These are phyloP conservation scores for Melampsora abietis-canadensis DNA, from an alignment of 1,284 basidiomycete species.

Conservation along the genomic window DNA sequence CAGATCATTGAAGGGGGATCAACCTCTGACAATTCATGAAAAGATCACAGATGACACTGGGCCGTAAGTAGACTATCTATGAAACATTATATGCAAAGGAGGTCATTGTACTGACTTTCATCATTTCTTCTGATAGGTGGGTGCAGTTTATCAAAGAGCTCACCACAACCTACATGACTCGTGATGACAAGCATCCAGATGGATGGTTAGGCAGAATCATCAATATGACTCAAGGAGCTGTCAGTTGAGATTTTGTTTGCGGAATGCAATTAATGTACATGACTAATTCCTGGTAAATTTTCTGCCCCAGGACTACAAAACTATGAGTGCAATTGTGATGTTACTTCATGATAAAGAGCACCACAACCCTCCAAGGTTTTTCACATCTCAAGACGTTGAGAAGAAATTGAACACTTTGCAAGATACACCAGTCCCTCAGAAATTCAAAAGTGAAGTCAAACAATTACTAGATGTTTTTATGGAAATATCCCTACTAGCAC, in stretches of 20 bases:
- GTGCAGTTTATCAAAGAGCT: conserved; percentile 14
- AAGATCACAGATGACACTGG: conserved; percentile 38
- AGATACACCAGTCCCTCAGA: not conserved
- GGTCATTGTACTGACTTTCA: not conserved
- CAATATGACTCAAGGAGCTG: conserved; percentile 33
- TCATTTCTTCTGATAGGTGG: conserved; percentile 21
- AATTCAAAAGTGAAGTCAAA: conserved; percentile 17
- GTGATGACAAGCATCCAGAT: conserved; percentile 21
- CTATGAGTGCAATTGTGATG: conserved; percentile 33
- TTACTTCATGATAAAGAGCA: conserved; percentile 12
- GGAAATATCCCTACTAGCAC: conserved; percentile 34
- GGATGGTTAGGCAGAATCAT: conserved; percentile 40
- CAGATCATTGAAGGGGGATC: conserved; percentile 31
- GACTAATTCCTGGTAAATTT: no score
- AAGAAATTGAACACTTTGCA: conserved; percentile 15
- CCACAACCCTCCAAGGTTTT: not conserved
- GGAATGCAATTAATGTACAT: no score
- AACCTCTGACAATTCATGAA: conserved; percentile 30
- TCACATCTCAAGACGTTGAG: not conserved
- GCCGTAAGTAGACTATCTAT: conserved; percentile 11
- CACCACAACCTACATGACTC: conserved; percentile 22
- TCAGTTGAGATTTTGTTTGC: conserved; percentile 9
- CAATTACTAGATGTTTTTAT: conserved; percentile 24
- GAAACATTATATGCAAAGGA: not conserved
- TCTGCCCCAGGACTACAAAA: conserved; percentile 41